phyloP scores from a whole-genome alignment of 768 basidiomycete species.

The Pholiota microspora region DNA sequence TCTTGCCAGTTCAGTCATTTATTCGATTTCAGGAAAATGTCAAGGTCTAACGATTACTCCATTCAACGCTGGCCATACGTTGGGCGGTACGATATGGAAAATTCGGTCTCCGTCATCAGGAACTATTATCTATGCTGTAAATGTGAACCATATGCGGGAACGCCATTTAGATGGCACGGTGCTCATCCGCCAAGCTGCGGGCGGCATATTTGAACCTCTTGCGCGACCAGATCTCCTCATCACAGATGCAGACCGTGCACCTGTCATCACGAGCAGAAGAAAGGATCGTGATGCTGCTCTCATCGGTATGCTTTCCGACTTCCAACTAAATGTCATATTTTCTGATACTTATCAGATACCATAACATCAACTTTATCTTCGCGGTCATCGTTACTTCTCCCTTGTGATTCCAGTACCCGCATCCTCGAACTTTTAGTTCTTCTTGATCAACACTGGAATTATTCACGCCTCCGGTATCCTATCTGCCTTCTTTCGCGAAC shows the following conservation, averaged over 20 bases:
- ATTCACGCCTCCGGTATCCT: slow-evolving; percentile 77
- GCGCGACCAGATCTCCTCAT: slow-evolving; percentile 91
- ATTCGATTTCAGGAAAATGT: slow-evolving; percentile 63
- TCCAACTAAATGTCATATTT: slow-evolving; percentile 4
- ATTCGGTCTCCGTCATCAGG: slow-evolving; percentile 97
- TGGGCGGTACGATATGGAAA: slow-evolving; percentile 98
- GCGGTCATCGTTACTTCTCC: slow-evolving; percentile 80
- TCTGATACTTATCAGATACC: slow-evolving; percentile 53
- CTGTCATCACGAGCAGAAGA: slow-evolving; percentile 80
- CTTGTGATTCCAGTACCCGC: slow-evolving; percentile 93
- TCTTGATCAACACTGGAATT: slow-evolving; percentile 97
- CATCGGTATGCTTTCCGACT: slow-evolving; percentile 51
- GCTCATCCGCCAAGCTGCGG: slow-evolving; percentile 70
- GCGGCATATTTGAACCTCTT: slow-evolving; percentile 80
- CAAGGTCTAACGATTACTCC: slow-evolving; percentile 93
- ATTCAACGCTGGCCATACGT: slow-evolving; percentile 90
- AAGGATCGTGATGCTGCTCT: slow-evolving; percentile 90
- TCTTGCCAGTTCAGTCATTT: background rate
- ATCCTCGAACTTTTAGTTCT: slow-evolving; percentile 93
- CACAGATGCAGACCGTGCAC: slow-evolving; percentile 85
- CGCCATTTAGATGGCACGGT: slow-evolving; percentile 94
- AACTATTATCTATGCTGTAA: slow-evolving; percentile 92
- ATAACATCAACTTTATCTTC: slow-evolving; percentile 84
- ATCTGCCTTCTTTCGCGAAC: slow-evolving; percentile 93
- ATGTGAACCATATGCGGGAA: slow-evolving; percentile 95